Percentiles rank a stretch among this genome's conserved stretches.
Conservation (phyloP, 129 eudicot genomes). For the Logfia minima region DNA sequence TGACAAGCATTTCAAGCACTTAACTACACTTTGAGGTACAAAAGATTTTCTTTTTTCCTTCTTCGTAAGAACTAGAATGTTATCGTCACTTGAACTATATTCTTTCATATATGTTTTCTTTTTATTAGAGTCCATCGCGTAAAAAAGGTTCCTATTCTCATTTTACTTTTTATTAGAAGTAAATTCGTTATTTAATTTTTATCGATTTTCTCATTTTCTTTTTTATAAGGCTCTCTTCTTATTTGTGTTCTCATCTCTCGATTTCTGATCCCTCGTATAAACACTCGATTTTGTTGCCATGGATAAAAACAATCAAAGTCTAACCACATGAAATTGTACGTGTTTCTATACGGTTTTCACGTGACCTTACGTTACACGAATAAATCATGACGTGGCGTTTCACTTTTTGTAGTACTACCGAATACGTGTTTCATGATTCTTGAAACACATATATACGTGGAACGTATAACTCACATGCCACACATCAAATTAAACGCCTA, state of each 20-base stretch:
- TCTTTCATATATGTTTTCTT: too few species aligned
- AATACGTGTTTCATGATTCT: not conserved
- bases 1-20: too few species aligned
- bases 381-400: not conserved
- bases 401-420: not conserved
- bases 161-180: too few species aligned
- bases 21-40: too few species aligned
- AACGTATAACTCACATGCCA: not conserved
- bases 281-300: not conserved
- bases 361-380: not conserved
- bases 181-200: too few species aligned
- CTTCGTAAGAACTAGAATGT: not conserved
- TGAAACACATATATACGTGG: constrained; percentile 2
- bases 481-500: not conserved
- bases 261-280: not conserved
- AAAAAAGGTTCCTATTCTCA: too few species aligned
- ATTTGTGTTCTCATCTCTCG: too few species aligned
- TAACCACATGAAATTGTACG: not conserved
- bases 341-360: not conserved
- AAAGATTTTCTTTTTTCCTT: too few species aligned
- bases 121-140: too few species aligned
- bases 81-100: too few species aligned
- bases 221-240: not conserved
- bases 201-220: too few species aligned
- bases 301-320: not conserved